Percentiles rank a stretch among this genome's conserved stretches.
These are phyloP conservation scores for Microcos paniculata DNA, from an alignment of 345 rosid genomes.

Conservation along the genomic window DNA sequence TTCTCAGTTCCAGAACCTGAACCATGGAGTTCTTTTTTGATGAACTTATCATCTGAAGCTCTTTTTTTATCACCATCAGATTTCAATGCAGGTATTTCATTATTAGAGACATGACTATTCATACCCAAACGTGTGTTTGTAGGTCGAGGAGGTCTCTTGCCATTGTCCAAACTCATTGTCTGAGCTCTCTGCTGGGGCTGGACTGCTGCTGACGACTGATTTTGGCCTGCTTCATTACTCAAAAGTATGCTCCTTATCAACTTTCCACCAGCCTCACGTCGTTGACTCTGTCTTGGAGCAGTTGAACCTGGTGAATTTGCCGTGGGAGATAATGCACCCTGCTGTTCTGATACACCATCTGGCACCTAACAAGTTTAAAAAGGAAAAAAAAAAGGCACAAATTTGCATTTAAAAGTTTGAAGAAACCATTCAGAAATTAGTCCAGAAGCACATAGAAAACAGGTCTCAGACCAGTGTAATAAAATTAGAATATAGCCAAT, in stretches of 20 bases:
- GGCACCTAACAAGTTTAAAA: conserved; percentile 31
- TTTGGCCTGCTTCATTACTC: conserved; percentile 36
- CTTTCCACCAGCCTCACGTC: conserved; percentile 46
- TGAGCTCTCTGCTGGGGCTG: conserved; percentile 43
- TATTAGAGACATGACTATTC: conserved; percentile 26
- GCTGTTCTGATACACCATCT: conserved; percentile 29
- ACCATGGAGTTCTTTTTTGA: conserved; percentile 44
- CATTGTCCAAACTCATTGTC: conserved; percentile 31
- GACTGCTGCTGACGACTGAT: conserved; percentile 30
- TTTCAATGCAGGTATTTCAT: conserved; percentile 16
- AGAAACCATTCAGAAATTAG: not conserved
- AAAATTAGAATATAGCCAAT: not conserved
- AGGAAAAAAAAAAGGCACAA: conserved; percentile 21
- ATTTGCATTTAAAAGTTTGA: conserved; percentile 3
- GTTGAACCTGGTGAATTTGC: conserved; percentile 29
- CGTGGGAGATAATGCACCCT: conserved; percentile 26
- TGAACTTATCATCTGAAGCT: conserved; percentile 38
- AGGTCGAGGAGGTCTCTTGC: conserved; percentile 34
- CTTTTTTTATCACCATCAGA: conserved; percentile 33
- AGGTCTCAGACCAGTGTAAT: not conserved
- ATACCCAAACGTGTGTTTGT: conserved; percentile 34
- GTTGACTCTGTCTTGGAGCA: conserved; percentile 41
- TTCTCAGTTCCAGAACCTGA: conserved; percentile 41
- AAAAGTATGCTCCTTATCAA: conserved; percentile 50
- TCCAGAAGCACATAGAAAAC: not conserved